Evolutionary conservation across 2,329 filamentous ascomycete species (phyloP).

Genomic region (Talaromyces islandicus): DNA sequence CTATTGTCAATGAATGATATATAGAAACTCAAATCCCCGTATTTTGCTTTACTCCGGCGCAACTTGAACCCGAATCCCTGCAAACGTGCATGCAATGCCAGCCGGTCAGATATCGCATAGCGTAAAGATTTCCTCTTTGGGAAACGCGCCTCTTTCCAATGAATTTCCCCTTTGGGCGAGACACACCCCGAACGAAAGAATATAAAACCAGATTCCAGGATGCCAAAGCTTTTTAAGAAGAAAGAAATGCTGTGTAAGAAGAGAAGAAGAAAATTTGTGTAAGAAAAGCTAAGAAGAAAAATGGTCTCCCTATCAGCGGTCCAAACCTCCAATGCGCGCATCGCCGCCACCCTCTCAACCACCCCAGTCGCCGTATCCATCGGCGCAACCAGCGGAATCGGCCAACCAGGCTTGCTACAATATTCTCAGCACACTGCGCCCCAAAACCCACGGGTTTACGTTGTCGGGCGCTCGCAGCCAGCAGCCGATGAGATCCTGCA

Average conservation of each 20-base stretch:
- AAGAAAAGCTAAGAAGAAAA: no score
- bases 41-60: no score
- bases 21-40: no score
- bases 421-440: constrained; percentile 35
- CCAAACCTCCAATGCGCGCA: neutral
- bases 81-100: neutral
- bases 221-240: neutral
- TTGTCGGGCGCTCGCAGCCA: constrained; percentile 40
- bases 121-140: neutral
- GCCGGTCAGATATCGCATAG: neutral
- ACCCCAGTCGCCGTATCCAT: constrained; percentile 3
- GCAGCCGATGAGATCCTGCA: constrained; percentile 39
- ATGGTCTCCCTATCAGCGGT: neutral
- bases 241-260: no score
- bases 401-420: constrained; percentile 42
- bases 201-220: neutral
- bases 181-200: neutral
- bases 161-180: neutral
- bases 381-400: constrained; percentile 50
- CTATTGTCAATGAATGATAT: no score
- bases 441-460: constrained; percentile 43
- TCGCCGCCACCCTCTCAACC: neutral
- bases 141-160: neutral
- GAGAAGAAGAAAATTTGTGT: no score
- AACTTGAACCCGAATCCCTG: neutral